phyloP scores from a whole-genome alignment of 1,139 yeast species.

The Taphrina deformans region DNA sequence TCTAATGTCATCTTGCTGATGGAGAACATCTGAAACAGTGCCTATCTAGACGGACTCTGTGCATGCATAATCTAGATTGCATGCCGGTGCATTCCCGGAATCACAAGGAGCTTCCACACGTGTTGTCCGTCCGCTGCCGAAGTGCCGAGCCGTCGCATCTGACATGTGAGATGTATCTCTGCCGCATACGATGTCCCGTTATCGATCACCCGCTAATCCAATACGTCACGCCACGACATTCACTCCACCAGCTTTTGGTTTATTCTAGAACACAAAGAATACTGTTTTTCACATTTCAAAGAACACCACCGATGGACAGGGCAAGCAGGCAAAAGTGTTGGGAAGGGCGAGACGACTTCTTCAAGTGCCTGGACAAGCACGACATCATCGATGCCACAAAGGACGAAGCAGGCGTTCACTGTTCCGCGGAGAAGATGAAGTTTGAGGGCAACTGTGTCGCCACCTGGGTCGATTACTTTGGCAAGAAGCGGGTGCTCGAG shows the following conservation, averaged over 20 bases:
- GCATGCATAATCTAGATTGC: too few relatives aligned
- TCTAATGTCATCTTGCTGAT: too few relatives aligned
- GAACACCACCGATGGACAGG: too few relatives aligned
- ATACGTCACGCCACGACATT: background rate
- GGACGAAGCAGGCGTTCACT: conserved; percentile 4
- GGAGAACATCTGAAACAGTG: too few relatives aligned
- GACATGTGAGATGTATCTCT: background rate
- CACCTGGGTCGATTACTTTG: conserved; percentile 33
- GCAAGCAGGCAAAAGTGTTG: conserved; percentile 30
- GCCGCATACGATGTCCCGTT: background rate
- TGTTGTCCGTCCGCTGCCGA: background rate
- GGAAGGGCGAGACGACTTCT: conserved; percentile 28
- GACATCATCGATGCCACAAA: conserved; percentile 26
- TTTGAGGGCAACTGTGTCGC: conserved; percentile 30
- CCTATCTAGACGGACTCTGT: too few relatives aligned
- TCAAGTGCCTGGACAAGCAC: conserved; percentile 27
- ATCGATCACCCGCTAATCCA: background rate
- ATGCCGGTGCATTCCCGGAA: too few relatives aligned
- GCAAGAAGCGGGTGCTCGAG: conserved; percentile 34
- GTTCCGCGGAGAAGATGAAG: conserved; percentile 7
- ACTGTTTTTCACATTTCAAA: too few relatives aligned
- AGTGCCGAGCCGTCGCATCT: background rate
- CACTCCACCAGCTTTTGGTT: background rate
- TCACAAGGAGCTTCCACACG: too few relatives aligned
- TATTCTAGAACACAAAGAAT: too few relatives aligned